A percentile compares a stretch with the other conserved stretches of the same genome.
Conservation (phyloP, 805 yeast genomes). For the Pichia thaimueangensis region DNA sequence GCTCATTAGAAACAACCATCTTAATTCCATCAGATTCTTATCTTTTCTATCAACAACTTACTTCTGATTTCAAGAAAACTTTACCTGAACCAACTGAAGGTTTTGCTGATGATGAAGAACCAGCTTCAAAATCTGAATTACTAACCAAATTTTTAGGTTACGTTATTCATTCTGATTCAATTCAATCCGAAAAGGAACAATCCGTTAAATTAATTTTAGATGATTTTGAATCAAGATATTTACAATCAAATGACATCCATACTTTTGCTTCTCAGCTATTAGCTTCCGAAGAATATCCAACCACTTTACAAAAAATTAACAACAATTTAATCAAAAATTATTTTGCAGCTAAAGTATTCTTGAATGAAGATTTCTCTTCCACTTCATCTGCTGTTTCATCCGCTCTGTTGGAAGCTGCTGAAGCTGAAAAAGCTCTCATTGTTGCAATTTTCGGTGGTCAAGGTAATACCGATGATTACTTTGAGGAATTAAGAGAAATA, state of each 20-base stretch:
- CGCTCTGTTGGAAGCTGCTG: slow-evolving; percentile 58
- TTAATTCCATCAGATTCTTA: slow-evolving; percentile 79
- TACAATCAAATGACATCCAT: slow-evolving; percentile 77
- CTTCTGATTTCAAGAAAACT: slow-evolving; percentile 73
- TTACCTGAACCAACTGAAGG: slow-evolving; percentile 81
- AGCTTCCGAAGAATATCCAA: slow-evolving; percentile 51
- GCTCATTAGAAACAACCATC: slow-evolving; percentile 80
- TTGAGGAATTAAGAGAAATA: slow-evolving; percentile 88
- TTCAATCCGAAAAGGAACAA: slow-evolving; percentile 35
- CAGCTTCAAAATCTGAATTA: slow-evolving; percentile 78
- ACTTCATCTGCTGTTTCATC: slow-evolving; percentile 13
- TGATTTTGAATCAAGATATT: slow-evolving; percentile 81
- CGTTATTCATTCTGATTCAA: slow-evolving; percentile 31
- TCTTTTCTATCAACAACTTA: slow-evolving; percentile 77
- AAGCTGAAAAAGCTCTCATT: slow-evolving; percentile 51
- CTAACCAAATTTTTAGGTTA: slow-evolving; percentile 79
- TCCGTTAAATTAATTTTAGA: slow-evolving; percentile 62
- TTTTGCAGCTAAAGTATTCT: slow-evolving; percentile 37
- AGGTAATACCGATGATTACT: slow-evolving; percentile 96
- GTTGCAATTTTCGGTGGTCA: slow-evolving; percentile 97
- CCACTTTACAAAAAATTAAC: slow-evolving; percentile 66
- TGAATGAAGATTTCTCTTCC: slow-evolving; percentile 18
- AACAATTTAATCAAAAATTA: slow-evolving; percentile 69
- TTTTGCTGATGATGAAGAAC: slow-evolving; percentile 81
- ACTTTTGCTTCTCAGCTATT: slow-evolving; percentile 72